These are phyloP conservation scores for Diversispora epigaea DNA, from an alignment of 192 early-diverging fungal species.

Conservation along the genomic window DNA sequence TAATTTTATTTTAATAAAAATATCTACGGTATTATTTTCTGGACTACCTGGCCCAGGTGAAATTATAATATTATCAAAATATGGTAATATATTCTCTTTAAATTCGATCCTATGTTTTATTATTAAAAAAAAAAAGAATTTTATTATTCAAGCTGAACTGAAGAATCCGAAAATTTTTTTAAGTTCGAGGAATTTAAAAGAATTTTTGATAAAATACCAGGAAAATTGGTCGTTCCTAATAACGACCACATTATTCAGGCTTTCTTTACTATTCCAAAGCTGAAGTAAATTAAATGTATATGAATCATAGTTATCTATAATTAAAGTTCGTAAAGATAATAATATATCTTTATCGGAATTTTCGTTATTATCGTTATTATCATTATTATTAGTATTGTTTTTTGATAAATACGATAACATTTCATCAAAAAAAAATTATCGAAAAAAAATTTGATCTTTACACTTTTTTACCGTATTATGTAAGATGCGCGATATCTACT, in stretches of 20 bases:
- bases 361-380: too few relatives aligned
- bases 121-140: background rate
- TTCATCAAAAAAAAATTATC: too few relatives aligned
- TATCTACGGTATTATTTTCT: conserved; percentile 48
- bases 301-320: conserved; percentile 97
- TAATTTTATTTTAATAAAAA: conserved; percentile 2
- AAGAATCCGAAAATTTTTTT: background rate
- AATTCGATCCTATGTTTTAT: conserved; percentile 45
- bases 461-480: too few relatives aligned
- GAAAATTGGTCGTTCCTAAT: conserved; percentile 91
- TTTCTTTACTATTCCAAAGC: conserved; percentile 44
- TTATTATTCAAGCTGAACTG: background rate
- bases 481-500: too few relatives aligned
- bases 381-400: too few relatives aligned
- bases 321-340: conserved; percentile 61
- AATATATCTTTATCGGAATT: too few relatives aligned
- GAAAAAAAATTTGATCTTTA: too few relatives aligned
- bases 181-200: too few relatives aligned
- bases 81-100: conserved; percentile 63
- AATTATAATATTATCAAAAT: conserved; percentile 87
- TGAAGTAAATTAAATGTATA: conserved; percentile 96
- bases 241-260: conserved; percentile 61
- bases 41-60: conserved; percentile 94
- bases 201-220: too few relatives aligned
- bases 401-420: too few relatives aligned